These are phyloP conservation scores for Chalciporus sphaerocephalus DNA, from an alignment of 768 basidiomycete genomes.

Conservation along the genomic window DNA sequence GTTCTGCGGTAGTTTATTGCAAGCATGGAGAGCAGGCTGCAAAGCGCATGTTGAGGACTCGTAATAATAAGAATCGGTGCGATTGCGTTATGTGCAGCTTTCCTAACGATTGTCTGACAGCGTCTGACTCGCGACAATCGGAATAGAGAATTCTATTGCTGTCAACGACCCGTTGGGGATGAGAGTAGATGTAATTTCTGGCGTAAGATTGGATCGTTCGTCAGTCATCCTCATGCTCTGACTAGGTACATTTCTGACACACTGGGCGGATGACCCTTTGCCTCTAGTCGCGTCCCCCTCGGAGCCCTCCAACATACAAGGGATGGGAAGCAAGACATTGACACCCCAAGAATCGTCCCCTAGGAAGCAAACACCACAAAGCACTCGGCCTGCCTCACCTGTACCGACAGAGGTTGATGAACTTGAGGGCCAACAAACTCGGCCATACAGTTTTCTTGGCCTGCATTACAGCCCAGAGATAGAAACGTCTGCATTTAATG, in stretches of 20 bases:
- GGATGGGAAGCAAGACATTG: neutral
- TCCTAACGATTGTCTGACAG: neutral
- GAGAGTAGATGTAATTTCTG: constrained; percentile 34
- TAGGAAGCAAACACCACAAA: constrained; percentile 6
- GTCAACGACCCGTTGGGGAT: constrained; percentile 22
- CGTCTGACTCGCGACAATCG: constrained; percentile 6
- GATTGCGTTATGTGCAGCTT: constrained; percentile 5
- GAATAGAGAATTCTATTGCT: constrained; percentile 39
- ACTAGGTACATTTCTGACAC: constrained; percentile 13
- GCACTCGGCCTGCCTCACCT: constrained; percentile 25
- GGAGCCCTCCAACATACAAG: neutral
- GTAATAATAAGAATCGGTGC: constrained; percentile 38
- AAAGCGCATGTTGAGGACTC: constrained; percentile 32
- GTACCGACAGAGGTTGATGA: constrained; percentile 26
- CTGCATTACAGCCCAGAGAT: constrained; percentile 14
- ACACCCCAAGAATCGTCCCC: constrained; percentile 1
- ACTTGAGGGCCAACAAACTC: constrained; percentile 8
- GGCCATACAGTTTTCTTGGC: constrained; percentile 24
- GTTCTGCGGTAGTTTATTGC: constrained; percentile 37
- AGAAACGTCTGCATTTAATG: neutral
- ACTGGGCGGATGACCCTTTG: constrained; percentile 32
- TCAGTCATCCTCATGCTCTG: neutral
- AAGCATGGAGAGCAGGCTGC: constrained; percentile 32
- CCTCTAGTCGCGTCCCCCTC: neutral
- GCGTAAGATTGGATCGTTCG: constrained; percentile 23